These are phyloP conservation scores for Lentinus brumalis DNA, from an alignment of 768 basidiomycete species.

Conservation along the genomic window DNA sequence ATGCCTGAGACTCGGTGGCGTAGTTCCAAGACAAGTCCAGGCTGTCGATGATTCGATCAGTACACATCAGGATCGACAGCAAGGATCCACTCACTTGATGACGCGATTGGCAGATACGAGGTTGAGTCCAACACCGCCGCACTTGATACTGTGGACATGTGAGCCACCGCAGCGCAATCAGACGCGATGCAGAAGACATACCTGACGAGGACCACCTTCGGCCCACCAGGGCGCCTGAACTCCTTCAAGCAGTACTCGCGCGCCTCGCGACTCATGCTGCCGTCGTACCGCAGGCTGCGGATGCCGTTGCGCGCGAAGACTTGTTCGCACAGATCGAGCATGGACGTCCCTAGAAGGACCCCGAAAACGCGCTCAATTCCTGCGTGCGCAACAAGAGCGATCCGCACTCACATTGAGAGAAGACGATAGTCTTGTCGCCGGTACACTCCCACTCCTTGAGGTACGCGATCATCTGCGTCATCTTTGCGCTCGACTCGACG, in stretches of 20 bases:
- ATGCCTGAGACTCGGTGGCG: constrained; percentile 70
- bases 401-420: constrained; percentile 60
- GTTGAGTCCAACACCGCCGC: constrained; percentile 71
- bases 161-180: constrained; percentile 1
- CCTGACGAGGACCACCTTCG: constrained; percentile 70
- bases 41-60: constrained; percentile 32
- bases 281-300: constrained; percentile 62
- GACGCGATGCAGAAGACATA: constrained; percentile 26
- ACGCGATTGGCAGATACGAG: constrained; percentile 69
- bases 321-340: constrained; percentile 67
- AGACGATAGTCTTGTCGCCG: constrained; percentile 72
- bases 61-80: neutral
- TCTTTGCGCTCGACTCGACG: constrained; percentile 69
- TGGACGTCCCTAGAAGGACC: constrained; percentile 59
- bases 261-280: constrained; percentile 58
- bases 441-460: constrained; percentile 59
- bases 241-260: constrained; percentile 51
- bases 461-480: constrained; percentile 55
- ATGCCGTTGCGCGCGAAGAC: constrained; percentile 61
- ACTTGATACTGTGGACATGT: constrained; percentile 49
- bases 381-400: neutral
- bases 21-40: constrained; percentile 78
- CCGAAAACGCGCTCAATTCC: neutral
- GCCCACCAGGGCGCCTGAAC: constrained; percentile 59
- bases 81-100: constrained; percentile 50